These are phyloP conservation scores for Lachnellula cervina DNA, from an alignment of 2,329 filamentous ascomycete species.

Conservation along the genomic window DNA sequence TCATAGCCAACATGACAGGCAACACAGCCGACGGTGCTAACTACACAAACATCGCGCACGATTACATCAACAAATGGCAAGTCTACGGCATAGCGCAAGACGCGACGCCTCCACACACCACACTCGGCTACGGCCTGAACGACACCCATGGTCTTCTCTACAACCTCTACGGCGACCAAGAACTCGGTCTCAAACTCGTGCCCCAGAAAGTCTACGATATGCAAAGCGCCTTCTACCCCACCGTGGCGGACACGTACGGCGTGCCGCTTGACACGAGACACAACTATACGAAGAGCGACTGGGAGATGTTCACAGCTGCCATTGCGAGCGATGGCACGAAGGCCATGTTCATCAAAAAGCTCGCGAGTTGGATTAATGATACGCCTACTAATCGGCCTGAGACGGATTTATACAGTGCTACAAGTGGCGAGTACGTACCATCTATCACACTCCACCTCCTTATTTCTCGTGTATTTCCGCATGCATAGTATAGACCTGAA, in stretches of 20 bases:
- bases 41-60: conserved; percentile 58
- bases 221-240: conserved; percentile 72
- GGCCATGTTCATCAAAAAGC: conserved; percentile 59
- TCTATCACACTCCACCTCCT: not conserved
- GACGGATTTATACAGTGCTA: conserved; percentile 73
- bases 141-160: conserved; percentile 59
- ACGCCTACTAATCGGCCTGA: conserved; percentile 67
- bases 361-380: conserved; percentile 70
- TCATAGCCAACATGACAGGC: conserved; percentile 59
- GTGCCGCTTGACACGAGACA: conserved; percentile 78
- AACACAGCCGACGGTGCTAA: conserved; percentile 51
- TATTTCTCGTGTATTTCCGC: not conserved
- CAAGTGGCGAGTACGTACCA: conserved; percentile 57
- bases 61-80: conserved; percentile 71
- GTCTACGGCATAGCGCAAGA: conserved; percentile 64
- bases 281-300: conserved; percentile 79
- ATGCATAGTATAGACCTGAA: not conserved
- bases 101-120: conserved; percentile 59
- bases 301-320: conserved; percentile 81
- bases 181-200: conserved; percentile 74
- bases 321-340: conserved; percentile 59
- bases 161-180: conserved; percentile 74
- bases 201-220: conserved; percentile 69
- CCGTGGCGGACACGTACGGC: conserved; percentile 69
- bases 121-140: conserved; percentile 69